Evolutionary conservation across 2,329 filamentous ascomycete species (phyloP), one percentile per base, ranked within the genome.

Genomic region (Xylariaceae sp.): DNA sequence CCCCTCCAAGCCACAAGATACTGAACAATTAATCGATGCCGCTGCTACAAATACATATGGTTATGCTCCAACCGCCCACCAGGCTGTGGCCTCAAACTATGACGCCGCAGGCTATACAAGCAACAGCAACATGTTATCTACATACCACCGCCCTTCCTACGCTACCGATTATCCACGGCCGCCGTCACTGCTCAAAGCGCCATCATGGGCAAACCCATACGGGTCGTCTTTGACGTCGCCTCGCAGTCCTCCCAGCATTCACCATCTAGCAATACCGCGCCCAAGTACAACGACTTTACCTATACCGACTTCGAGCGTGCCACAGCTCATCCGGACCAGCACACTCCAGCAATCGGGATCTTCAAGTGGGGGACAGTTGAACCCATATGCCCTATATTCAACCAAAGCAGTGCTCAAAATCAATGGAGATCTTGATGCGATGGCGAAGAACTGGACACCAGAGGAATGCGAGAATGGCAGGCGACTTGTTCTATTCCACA

Each of bases 351-450:
- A 67, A 1, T 63, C 49, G 53, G 67, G 33, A 58, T 65, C 42
- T 62, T 68, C 40, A 1, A 68, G 72, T 4, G 74, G 76, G 14
- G 65, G 68, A 1, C 89, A 60, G 31, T 42, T 90, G 70, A 89
- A 90, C 59, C 86, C 87, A 0, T 91, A 95, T 64, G 81, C 85
- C 3, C 80, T 92, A 58, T 92, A 91, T 64, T 85, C 89, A 14
- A 82, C 83, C 63, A 96, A 96, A 72, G 94, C 91, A 0, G 75
- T 86, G 15, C 75, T 97, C 30, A 90, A 94, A 63, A 86, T 97
- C 52, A 81, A 87, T 47, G 91, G 91, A 17, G 89, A 96, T 62
- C 78, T 99, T 42, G 84, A 90, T 45, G 74, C 77, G 7, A 96
- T 97, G 92, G 83, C 84, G 0, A 80, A 87, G 54, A 80, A 84